These are phyloP conservation scores for Aureobasidium melanogenum DNA, from an alignment of 2,329 filamentous ascomycete genomes.

Conservation along the genomic window DNA sequence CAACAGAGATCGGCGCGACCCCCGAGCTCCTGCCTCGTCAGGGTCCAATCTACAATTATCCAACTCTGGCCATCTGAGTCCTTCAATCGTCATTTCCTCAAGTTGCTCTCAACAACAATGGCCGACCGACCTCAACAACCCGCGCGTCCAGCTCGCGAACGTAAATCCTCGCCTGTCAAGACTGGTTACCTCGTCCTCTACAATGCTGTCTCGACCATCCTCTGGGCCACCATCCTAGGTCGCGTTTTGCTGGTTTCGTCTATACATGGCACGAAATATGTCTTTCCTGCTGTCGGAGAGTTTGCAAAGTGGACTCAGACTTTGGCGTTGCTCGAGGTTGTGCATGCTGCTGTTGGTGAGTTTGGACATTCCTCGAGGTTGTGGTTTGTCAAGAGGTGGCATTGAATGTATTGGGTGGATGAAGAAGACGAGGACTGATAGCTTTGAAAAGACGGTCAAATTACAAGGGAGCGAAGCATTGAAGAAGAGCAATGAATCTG, in stretches of 20 bases:
- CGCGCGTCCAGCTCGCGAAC: not conserved
- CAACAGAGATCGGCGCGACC: not conserved
- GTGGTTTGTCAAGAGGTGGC: not conserved
- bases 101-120: not conserved
- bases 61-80: not conserved
- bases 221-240: conserved; percentile 71
- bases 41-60: not conserved
- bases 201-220: conserved; percentile 66
- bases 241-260: conserved; percentile 51
- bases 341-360: conserved; percentile 70
- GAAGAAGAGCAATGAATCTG: too few relatives aligned
- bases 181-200: conserved; percentile 70
- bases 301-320: conserved; percentile 78
- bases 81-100: not conserved
- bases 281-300: conserved; percentile 54
- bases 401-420: not conserved
- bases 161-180: conserved; percentile 3
- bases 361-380: not conserved
- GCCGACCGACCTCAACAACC: conserved; percentile 7
- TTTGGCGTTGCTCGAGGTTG: conserved; percentile 69
- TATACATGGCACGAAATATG: conserved; percentile 39
- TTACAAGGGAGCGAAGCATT: too few relatives aligned
- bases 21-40: not conserved
- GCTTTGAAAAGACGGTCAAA: too few relatives aligned
- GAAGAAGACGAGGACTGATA: not conserved